Conservation (phyloP, 495 filamentous ascomycete species). For the Umbilicaria muhlenbergii region DNA sequence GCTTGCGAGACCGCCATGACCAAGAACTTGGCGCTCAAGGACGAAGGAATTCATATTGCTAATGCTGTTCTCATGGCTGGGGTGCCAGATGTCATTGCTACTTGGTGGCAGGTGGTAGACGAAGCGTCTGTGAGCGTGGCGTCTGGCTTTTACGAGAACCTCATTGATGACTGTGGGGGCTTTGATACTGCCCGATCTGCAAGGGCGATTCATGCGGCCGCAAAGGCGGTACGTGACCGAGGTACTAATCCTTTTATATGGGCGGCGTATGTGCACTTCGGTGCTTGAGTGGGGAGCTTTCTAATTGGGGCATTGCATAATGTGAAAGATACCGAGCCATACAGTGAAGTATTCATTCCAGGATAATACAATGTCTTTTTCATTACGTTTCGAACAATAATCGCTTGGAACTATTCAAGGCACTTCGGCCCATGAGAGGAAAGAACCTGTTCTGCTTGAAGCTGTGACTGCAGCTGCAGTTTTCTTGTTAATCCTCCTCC, state of each 20-base stretch:
- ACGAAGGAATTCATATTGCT: constrained; percentile 12
- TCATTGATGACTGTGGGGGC: not conserved
- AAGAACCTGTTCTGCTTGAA: no score
- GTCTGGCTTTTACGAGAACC: constrained; percentile 1
- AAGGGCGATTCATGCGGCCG: not conserved
- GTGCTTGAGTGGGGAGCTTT: no score
- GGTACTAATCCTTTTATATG: not conserved
- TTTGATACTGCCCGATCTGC: not conserved
- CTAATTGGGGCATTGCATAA: no score
- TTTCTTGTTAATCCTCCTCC: no score
- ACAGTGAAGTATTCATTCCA: no score
- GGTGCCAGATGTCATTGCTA: constrained; percentile 11
- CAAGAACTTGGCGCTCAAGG: constrained; percentile 1
- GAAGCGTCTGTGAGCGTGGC: constrained; percentile 1
- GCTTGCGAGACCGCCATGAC: constrained; percentile 11
- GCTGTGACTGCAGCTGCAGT: no score
- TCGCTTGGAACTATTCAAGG: no score
- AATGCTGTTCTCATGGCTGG: constrained; percentile 15
- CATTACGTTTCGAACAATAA: no score
- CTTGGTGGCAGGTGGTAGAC: constrained; percentile 10
- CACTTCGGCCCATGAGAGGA: no score
- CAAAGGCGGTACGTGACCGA: not conserved
- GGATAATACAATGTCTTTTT: no score
- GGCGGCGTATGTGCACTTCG: not conserved
- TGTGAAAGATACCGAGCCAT: no score